A percentile compares a stretch with the other conserved stretches of the same genome.
Conservation (phyloP, 129 eudicot genomes). For the carrot (Daucus carota) region DH1_v3.0 NC_030389.2:32631001-32631500, state of each 20-base stretch:
- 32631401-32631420: too few relatives aligned
- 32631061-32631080: background rate
- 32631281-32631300: background rate
- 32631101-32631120: constrained; percentile 2
- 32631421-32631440: too few relatives aligned
- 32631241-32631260: background rate
- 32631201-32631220: background rate
- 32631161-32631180: background rate
- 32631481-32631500: too few relatives aligned
- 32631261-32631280: background rate
- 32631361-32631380: background rate
- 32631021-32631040: constrained; percentile 7
- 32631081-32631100: constrained; percentile 7
- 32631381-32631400: too few relatives aligned
- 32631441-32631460: too few relatives aligned
- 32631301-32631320: background rate
- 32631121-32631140: background rate
- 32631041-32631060: background rate
- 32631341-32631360: background rate
- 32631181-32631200: background rate
- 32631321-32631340: background rate
- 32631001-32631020: constrained; percentile 5
- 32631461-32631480: too few relatives aligned
- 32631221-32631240: background rate
- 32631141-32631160: constrained; percentile 4